These are phyloP conservation scores for Pleurotus giganteus DNA, from an alignment of 768 basidiomycete genomes.

Conservation along the genomic window DNA sequence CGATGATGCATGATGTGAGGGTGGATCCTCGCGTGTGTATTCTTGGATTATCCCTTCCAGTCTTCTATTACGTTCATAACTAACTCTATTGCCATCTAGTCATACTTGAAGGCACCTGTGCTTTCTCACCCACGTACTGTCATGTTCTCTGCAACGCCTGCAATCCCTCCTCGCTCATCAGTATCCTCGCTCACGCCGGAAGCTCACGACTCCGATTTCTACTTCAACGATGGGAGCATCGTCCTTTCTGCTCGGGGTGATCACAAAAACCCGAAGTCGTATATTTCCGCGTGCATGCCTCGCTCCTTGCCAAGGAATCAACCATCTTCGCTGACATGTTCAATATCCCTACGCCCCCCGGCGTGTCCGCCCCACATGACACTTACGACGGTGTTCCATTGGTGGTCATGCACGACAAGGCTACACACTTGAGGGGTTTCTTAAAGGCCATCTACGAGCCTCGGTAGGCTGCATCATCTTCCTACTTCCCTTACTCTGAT, in stretches of 20 bases:
- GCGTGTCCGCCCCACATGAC: neutral
- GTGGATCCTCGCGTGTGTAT: too few relatives aligned
- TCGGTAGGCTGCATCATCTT: neutral
- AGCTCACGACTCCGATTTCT: neutral
- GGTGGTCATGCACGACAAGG: slow-evolving; percentile 13
- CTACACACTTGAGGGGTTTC: slow-evolving; percentile 7
- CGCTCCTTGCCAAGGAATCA: slow-evolving; percentile 12
- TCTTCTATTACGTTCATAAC: too few relatives aligned
- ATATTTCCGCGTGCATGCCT: slow-evolving; percentile 14
- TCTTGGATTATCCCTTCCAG: too few relatives aligned
- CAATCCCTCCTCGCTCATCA: too few relatives aligned
- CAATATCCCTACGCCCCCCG: slow-evolving; percentile 6
- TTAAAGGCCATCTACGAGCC: slow-evolving; percentile 10
- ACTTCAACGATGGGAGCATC: slow-evolving; percentile 14
- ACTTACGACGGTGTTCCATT: slow-evolving; percentile 13
- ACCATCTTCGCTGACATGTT: slow-evolving; percentile 15
- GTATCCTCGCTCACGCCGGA: neutral
- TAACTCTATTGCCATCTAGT: too few relatives aligned
- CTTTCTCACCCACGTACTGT: too few relatives aligned
- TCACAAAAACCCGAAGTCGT: neutral
- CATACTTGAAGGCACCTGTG: too few relatives aligned
- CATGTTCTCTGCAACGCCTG: neutral
- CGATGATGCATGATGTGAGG: too few relatives aligned
- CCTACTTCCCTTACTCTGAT: neutral
- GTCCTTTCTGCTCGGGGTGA: slow-evolving; percentile 7